Evolutionary conservation across 352 stramenopile genomes (phyloP), one percentile per base, ranked within the genome.

Genomic region (Globisporangium ultimum): DNA sequence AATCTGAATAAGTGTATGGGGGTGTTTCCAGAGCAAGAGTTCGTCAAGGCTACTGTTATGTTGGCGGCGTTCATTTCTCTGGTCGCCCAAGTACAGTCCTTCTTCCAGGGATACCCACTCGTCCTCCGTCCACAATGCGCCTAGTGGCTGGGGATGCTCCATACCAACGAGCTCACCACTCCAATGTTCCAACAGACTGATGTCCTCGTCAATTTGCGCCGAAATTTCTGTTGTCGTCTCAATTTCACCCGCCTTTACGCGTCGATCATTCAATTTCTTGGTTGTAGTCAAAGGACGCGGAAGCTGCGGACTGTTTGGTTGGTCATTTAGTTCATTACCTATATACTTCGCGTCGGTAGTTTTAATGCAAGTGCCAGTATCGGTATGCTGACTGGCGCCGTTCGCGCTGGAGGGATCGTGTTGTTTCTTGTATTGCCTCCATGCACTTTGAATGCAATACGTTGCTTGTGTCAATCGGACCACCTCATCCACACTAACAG

Each of bases 51-150:
- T 55, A 22, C 36, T 43, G n/a, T 18, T 46, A 18, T 22, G 32
- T 14, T 24, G 8, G 18, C 20, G 17, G n/a, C 34, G 28, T n/a
- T 22, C 32, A 14, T 21, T 53, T 20, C 66, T 49, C 38, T 73
- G 54, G 28, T 62, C 59, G 21, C 53, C 58, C 18, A 55, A 40
- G 14, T 55, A 68, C 3, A 65, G 62, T 2, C 76, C 76, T 71
- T 87, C 76, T 69, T 87, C 76, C 13, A 87, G 57, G 48, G 66
- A 78, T 18, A 65, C 54, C 55, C 71, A 78, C 17, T 84, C 76
- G 2, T 82, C 71, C 28, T 87, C 74, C 10, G 54, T 58, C 76
- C 76, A 87, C 36, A 70, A 63, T 10, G 53, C 46, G 10, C 47
- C 18, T 7, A n/a, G 13, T 14, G 54, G 17, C 11, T 40, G 15